Conservation (phyloP, 2,329 filamentous ascomycete genomes). For the Monosporascus sp. region DNA sequence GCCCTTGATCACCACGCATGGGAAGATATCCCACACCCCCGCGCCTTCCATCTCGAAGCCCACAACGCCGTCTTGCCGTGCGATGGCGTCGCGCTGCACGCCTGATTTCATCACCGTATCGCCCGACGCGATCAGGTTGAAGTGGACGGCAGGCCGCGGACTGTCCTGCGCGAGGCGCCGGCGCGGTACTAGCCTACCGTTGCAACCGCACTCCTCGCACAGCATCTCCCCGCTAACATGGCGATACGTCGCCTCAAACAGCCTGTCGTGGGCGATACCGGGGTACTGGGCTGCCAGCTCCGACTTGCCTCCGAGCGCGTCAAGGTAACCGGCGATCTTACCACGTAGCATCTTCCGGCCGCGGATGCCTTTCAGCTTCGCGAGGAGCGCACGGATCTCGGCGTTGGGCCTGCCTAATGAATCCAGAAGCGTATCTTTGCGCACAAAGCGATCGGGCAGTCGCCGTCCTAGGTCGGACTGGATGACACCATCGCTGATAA, state of each 20-base stretch:
- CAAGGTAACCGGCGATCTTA: conserved; percentile 5
- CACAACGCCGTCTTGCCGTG: conserved; percentile 18
- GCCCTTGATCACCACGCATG: conserved; percentile 34
- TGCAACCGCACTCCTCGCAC: conserved; percentile 4
- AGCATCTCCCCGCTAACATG: conserved; percentile 7
- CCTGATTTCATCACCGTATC: conserved; percentile 37
- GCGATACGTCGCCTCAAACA: conserved; percentile 13
- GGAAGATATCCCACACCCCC: conserved; percentile 18
- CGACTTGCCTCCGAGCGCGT: not conserved
- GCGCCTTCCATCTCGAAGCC: conserved; percentile 32
- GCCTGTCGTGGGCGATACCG: conserved; percentile 7
- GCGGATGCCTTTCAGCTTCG: conserved; percentile 20
- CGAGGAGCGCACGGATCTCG: conserved; percentile 19
- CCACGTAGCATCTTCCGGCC: conserved; percentile 5
- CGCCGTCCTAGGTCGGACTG: conserved; percentile 27
- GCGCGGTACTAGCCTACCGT: conserved; percentile 20
- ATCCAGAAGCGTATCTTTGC: conserved; percentile 17
- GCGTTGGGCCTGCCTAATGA: conserved; percentile 13
- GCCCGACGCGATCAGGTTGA: conserved; percentile 34
- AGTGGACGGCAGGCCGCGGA: conserved; percentile 23
- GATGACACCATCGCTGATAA: conserved; percentile 22
- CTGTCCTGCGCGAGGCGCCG: conserved; percentile 7
- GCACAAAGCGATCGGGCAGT: conserved; percentile 12
- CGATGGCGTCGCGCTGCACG: conserved; percentile 29
- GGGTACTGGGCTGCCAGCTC: conserved; percentile 7